Base-by-base conservation (phyloP, 768 basidiomycete genomes). In the Lactarius hengduanensis region DNA sequence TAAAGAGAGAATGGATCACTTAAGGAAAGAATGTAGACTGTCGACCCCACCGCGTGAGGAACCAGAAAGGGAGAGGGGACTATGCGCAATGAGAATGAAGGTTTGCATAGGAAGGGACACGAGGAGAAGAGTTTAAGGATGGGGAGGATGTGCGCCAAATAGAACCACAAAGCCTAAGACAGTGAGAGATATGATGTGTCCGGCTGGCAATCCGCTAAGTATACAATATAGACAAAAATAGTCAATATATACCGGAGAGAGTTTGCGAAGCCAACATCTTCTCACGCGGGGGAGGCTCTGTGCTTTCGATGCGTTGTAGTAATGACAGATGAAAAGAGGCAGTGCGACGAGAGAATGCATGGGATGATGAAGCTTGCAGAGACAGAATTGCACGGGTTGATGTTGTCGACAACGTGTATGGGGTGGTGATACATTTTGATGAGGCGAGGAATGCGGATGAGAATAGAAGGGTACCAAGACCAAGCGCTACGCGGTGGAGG, bases 391-490 rank as follows among this genome's bases (percentile, higher is more conserved):
- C 82, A 83, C 80, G 80, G 75, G 77, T 77, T 81, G 83, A 83
- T 84, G 81, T 77, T 74, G 74, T 80, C 77, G 78, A 73, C 78
- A 80, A 86, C 83, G 81, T 85, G 84, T 86, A 82, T 85, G 78
- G 75, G 85, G 84, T 88, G 76, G 76, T 83, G 74, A 73, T 92
- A 92, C 90, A 92, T 90, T 91, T 92, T 91, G 85, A 78, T 71
- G 72, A 78, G 77, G 72, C 70, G 73, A 78, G 77, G 72, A 77
- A 80, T 77, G 69, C 78, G 79, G 80, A 74, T 71, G 77, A 68
- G 66, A 71, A 58, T 62, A 66, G 71, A 79, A 83, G 83, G 86
- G 83, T 72, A 69, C 71, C 66, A 65, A 66, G 64, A 68, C 63
- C 69, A 68, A 45, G 53, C 36, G 67, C 57, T 61, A 65, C 62